These are phyloP conservation scores for Alternaria atra DNA, from an alignment of 2,329 filamentous ascomycete species.

Conservation along the genomic window DNA sequence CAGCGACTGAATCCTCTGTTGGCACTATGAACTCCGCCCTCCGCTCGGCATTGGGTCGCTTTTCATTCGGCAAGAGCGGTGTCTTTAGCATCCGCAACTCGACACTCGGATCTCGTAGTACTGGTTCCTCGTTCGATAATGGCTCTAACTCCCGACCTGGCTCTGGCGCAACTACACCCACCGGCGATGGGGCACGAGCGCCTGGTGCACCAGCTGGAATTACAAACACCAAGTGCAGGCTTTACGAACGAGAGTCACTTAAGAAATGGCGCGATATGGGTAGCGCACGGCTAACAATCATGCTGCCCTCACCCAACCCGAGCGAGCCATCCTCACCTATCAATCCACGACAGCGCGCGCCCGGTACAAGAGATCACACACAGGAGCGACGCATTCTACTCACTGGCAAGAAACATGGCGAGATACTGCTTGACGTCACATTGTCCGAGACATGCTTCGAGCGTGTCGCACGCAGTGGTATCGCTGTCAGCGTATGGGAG, in stretches of 20 bases:
- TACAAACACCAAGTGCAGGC: constrained; percentile 82
- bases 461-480: constrained; percentile 81
- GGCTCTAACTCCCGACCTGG: constrained; percentile 49
- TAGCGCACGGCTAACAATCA: constrained; percentile 82
- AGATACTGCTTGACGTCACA: constrained; percentile 81
- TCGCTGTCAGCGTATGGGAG: constrained; percentile 89
- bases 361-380: constrained; percentile 53
- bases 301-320: constrained; percentile 72
- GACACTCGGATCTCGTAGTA: constrained; percentile 69
- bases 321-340: constrained; percentile 43
- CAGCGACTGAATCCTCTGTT: constrained; percentile 77
- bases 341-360: constrained; percentile 43
- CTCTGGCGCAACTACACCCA: constrained; percentile 47
- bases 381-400: constrained; percentile 88
- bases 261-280: constrained; percentile 93
- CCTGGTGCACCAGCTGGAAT: constrained; percentile 67
- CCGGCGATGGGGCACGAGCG: constrained; percentile 35
- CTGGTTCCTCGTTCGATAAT: constrained; percentile 60
- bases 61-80: constrained; percentile 72
- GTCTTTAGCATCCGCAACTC: constrained; percentile 86
- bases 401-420: constrained; percentile 72
- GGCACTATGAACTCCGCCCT: constrained; percentile 83
- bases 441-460: constrained; percentile 86
- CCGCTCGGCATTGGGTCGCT: constrained; percentile 72
- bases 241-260: constrained; percentile 79